These are phyloP conservation scores for Talaromyces sp. DNA, from an alignment of 2,329 filamentous ascomycete species.

Conservation along the genomic window DNA sequence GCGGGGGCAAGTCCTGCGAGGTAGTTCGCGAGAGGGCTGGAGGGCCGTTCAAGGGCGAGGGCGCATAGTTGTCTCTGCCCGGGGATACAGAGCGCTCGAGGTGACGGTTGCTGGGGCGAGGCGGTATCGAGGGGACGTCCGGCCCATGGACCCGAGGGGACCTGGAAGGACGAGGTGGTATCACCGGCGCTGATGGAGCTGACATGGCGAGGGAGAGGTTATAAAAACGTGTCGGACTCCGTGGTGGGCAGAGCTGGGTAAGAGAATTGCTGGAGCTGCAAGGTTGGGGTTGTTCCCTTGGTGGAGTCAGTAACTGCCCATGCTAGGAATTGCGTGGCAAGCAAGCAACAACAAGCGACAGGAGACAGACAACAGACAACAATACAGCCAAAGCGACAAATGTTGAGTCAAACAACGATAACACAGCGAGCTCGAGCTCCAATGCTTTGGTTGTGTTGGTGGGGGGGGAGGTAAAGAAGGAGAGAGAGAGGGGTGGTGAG, in stretches of 20 bases:
- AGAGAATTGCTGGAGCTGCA: neutral
- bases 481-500: neutral
- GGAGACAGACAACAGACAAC: neutral
- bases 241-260: slow-evolving; percentile 6
- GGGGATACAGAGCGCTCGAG: slow-evolving; percentile 72
- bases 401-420: neutral
- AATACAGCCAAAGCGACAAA: neutral
- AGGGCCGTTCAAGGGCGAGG: slow-evolving; percentile 75
- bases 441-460: neutral
- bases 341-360: neutral
- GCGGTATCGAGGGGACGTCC: slow-evolving; percentile 54
- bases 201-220: slow-evolving; percentile 27
- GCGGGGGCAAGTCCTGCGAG: slow-evolving; percentile 39
- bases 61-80: slow-evolving; percentile 70
- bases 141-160: slow-evolving; percentile 42
- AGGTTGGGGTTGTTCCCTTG: neutral
- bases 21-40: slow-evolving; percentile 35
- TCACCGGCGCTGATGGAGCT: slow-evolving; percentile 45
- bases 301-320: neutral
- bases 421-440: neutral
- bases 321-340: neutral
- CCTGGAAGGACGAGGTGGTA: slow-evolving; percentile 59
- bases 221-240: slow-evolving; percentile 8
- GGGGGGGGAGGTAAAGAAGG: no score
- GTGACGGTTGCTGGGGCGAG: slow-evolving; percentile 62